A percentile compares a stretch with the other conserved stretches of the same genome.
These are phyloP conservation scores for Ailanthus altissimus DNA, from an alignment of 345 rosid genomes.

Conservation along the genomic window DNA sequence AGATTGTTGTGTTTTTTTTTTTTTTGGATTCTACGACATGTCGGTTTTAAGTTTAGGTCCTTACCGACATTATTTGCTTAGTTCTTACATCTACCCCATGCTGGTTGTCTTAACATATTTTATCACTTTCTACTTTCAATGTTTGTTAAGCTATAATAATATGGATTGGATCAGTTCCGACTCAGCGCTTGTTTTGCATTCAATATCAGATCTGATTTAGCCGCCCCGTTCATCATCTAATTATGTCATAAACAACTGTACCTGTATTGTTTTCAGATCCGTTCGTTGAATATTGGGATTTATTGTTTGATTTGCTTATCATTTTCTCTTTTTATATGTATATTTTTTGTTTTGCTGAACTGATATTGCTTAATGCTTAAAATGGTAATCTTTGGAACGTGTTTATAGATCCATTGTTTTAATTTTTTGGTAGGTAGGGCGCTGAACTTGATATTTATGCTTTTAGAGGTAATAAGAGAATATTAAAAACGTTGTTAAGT, in stretches of 20 bases:
- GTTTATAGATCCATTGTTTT: slow-evolving; percentile 3
- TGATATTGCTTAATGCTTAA: neutral
- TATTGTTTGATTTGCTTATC: neutral
- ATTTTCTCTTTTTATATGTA: neutral
- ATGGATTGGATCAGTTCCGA: neutral
- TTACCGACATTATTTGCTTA: neutral
- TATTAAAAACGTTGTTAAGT: slow-evolving; percentile 12
- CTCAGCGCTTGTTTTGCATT: neutral
- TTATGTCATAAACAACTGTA: neutral
- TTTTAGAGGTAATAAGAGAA: neutral
- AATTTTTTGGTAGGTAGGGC: slow-evolving; percentile 18
- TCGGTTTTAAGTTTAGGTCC: neutral
- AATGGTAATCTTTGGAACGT: neutral
- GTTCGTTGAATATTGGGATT: neutral
- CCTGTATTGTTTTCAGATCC: slow-evolving; percentile 18
- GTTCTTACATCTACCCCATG: neutral
- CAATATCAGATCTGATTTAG: slow-evolving; percentile 7
- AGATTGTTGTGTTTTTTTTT: neutral
- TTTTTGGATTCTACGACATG: neutral
- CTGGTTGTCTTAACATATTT: neutral
- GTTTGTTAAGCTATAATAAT: neutral
- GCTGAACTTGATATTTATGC: slow-evolving; percentile 26
- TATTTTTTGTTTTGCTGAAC: neutral
- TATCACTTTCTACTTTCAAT: neutral
- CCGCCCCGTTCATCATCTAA: neutral